These are phyloP conservation scores for Pichia membranifaciens DNA, from an alignment of 805 yeast genomes.

Conservation along the genomic window DNA sequence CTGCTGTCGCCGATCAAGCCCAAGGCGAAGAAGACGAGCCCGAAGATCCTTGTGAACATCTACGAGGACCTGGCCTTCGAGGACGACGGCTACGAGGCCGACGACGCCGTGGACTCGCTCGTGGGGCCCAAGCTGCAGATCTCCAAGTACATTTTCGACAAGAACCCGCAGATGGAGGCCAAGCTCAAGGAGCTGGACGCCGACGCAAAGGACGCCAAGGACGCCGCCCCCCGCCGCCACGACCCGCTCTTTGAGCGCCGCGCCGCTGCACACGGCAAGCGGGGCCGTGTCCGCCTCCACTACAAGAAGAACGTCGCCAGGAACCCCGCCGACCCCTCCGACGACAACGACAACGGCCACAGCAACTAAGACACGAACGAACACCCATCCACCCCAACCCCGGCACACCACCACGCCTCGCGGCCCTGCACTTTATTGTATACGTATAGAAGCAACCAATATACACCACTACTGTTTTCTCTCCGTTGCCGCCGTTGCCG, in stretches of 20 bases:
- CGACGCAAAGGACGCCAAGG: not conserved
- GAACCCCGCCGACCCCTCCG: not conserved
- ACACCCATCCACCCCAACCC: no score
- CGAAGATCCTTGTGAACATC: constrained; percentile 30
- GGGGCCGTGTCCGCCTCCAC: constrained; percentile 12
- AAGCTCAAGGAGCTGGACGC: constrained; percentile 11
- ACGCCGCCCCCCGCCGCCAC: not conserved
- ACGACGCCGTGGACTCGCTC: constrained; percentile 10
- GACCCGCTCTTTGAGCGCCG: not conserved
- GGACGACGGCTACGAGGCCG: constrained; percentile 5
- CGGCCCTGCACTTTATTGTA: no score
- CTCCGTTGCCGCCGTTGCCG: no score
- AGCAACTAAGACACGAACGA: no score
- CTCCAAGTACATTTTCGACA: constrained; percentile 16
- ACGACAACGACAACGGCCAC: no score
- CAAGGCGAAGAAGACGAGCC: constrained; percentile 17
- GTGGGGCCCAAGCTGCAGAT: constrained; percentile 18
- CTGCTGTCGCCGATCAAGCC: constrained; percentile 27
- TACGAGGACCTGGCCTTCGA: constrained; percentile 24
- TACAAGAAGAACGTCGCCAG: constrained; percentile 9
- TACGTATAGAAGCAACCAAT: not conserved
- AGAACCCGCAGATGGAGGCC: constrained; percentile 17
- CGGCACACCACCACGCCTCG: no score
- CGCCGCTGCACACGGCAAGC: not conserved
- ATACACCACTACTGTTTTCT: not conserved